Percentiles rank a stretch among this genome's conserved stretches.
Evolutionary conservation across 768 basidiomycete species (phyloP).

Genomic region (Boletus huronensis): DNA sequence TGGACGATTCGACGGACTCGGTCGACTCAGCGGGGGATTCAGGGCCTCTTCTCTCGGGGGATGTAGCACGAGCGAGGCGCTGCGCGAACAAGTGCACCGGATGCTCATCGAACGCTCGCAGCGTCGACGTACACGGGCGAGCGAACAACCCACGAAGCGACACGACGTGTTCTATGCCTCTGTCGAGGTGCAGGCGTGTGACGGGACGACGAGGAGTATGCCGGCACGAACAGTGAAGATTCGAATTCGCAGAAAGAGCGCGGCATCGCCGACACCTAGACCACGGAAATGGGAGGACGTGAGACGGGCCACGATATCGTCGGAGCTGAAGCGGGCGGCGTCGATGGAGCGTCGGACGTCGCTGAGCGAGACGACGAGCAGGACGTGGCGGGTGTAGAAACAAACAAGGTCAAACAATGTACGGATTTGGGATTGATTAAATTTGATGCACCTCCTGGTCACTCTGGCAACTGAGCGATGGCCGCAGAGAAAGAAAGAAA

Average conservation of each 20-base stretch:
- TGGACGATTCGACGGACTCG: slow-evolving; percentile 27
- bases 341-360: slow-evolving; percentile 26
- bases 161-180: slow-evolving; percentile 31
- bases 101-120: slow-evolving; percentile 18
- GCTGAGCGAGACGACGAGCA: slow-evolving; percentile 5
- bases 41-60: not conserved
- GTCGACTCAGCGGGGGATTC: slow-evolving; percentile 28
- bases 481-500: not conserved
- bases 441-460: not conserved
- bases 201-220: not conserved
- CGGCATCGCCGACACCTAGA: slow-evolving; percentile 22
- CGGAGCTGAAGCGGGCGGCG: slow-evolving; percentile 29
- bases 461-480: slow-evolving; percentile 16
- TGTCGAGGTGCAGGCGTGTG: slow-evolving; percentile 3
- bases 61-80: slow-evolving; percentile 2
- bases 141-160: slow-evolving; percentile 17
- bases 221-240: slow-evolving; percentile 6
- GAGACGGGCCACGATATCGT: slow-evolving; percentile 26
- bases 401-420: slow-evolving; percentile 19
- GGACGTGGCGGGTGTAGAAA: slow-evolving; percentile 20
- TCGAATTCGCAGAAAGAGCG: slow-evolving; percentile 14
- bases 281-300: slow-evolving; percentile 3
- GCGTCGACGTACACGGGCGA: slow-evolving; percentile 18
- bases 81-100: slow-evolving; percentile 20
- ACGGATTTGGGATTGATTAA: not conserved